Evolutionary conservation across 805 yeast genomes (phyloP), one percentile per base, ranked within the genome.

Genomic region (Metschnikowia shivogae): DNA sequence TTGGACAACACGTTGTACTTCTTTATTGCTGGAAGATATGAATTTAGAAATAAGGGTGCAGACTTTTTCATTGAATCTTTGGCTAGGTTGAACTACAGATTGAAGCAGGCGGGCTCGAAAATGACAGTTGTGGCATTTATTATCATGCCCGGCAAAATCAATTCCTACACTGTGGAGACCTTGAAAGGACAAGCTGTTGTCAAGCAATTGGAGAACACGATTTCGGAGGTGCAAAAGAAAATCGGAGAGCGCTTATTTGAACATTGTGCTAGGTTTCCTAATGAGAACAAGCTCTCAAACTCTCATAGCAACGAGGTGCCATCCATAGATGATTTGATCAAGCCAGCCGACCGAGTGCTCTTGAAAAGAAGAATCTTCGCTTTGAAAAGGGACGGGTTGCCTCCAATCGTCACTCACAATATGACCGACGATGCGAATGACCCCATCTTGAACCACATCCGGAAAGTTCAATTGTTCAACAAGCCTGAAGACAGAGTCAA

Each of bases 11-110:
- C 99, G 6, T 72, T 92, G 50, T 92, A 93, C 67, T 89, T 92
- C 67, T 92, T 92, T 74, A 93, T 89, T 65, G 95, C 98, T 14
- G 99, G 99, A 44, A 81, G 99, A 63, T 92, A 92, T 67, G 99
- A 92, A 73, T 93, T 83, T 67, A 81, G 97, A 62, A 92, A 92
- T 65, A 92, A 92, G 68, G 99, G 99, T 60, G 96, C 89, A 31
- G 99, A 92, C 64, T 84, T 92, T 76, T 92, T 82, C 64, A 87
- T 92, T 57, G 99, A 92, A 68, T 75, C 96, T 1, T 76, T 92
- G 48, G 98, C 98, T 1, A 77, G 99, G 55, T 77, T 92, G 61
- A 92, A 92, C 68, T 92, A 92, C 65, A 77, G 83, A 48, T 78
- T 92, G 60, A 89, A 93, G 70, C 82, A 80, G 46, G 67, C 80